Percentiles rank a stretch among this genome's conserved stretches.
phyloP scores from a whole-genome alignment of 202 grass and related monocot genomes.

The Schoenoplectus triqueter region DNA sequence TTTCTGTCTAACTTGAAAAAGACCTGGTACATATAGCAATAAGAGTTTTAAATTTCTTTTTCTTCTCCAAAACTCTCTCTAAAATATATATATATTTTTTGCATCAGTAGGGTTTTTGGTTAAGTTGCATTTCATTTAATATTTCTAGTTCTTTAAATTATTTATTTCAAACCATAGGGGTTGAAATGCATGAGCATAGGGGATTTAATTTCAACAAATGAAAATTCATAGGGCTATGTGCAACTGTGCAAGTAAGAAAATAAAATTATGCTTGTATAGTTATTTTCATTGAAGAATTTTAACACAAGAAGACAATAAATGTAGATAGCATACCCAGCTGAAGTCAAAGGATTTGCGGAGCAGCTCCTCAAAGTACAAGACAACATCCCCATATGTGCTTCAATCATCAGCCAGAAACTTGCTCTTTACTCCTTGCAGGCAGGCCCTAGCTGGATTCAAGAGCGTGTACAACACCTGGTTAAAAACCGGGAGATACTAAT shows the following conservation, averaged over 20 bases:
- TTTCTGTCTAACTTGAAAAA: neutral
- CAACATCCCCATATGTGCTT: constrained; percentile 95
- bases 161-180: neutral
- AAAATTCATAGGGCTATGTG: neutral
- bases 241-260: neutral
- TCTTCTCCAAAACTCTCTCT: neutral
- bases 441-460: constrained; percentile 77
- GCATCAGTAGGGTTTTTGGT: neutral
- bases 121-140: neutral
- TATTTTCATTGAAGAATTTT: neutral
- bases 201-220: neutral
- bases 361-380: constrained; percentile 97
- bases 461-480: constrained; percentile 65
- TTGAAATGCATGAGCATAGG: constrained; percentile 11
- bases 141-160: too few relatives aligned
- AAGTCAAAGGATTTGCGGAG: constrained; percentile 64
- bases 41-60: neutral
- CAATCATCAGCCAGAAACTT: constrained; percentile 78
- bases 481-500: constrained; percentile 73
- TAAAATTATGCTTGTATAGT: neutral
- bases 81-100: constrained; percentile 10
- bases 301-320: neutral
- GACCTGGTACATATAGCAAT: neutral
- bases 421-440: constrained; percentile 76
- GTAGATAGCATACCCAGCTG: constrained; percentile 91